Evolutionary conservation across 2,329 filamentous ascomycete species (phyloP), one percentile per base, ranked within the genome.

Genomic region (Aspergillus persii): DNA sequence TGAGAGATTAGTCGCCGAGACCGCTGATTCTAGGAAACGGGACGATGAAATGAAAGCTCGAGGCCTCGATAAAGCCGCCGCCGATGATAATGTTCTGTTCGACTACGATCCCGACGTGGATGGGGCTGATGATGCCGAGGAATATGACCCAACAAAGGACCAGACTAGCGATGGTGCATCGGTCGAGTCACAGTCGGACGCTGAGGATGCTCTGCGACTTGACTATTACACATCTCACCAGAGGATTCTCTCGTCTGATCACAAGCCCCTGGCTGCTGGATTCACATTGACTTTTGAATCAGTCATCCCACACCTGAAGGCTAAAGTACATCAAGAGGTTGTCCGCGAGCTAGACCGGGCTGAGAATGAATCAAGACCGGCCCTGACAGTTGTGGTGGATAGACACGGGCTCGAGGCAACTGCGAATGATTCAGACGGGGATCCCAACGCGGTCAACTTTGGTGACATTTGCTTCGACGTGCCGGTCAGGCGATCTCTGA

Each of bases 91-190:
- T 54, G 88, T 97, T 2, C 77, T 97, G 4, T 97, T 96, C 71
- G 91, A 95, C 67, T 97, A 97, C 69, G 89, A 96, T 64, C 92
- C 92, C 0, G 90, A 94, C 0, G 84, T 85, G 2, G 92, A 96
- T 72, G 87, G 83, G 26, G 79, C 76, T n/a, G 79, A 82, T 52
- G 75, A 75, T 30, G 76, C 73, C 11, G 79, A 88, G 47, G 88
- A 88, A 36, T 87, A 80, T 54, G 77, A 87, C 50, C 86, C 87
- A 12, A 86, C 78, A 54, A 77, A 77, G 33, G 79, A 81, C 50
- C 73, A 73, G 44, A 67, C 82, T 3, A 83, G 83, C 29, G 76
- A 80, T 3, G 72, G 71, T 12, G 58, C 53, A 3, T 69, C 68
- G 7, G 41, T 63, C 31, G 54, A 65, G 29, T 64, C 64, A 2